phyloP scores from a whole-genome alignment of 2,329 filamentous ascomycete genomes.

The Colletotrichum higginsianum region DNA sequence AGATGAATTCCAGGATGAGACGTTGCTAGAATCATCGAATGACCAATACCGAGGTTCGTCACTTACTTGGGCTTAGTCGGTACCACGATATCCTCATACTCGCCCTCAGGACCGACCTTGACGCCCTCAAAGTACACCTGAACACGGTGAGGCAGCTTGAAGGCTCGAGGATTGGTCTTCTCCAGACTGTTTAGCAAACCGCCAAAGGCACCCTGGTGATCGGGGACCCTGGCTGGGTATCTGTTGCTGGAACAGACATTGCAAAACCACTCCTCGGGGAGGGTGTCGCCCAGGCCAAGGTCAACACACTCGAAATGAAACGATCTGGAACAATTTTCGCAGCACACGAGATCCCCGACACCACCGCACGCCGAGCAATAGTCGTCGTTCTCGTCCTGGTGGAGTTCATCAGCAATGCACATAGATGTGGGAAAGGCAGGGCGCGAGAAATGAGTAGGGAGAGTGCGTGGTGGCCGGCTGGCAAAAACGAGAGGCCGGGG shows the following conservation, averaged over 20 bases:
- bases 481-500: conserved; percentile 48
- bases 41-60: conserved; percentile 24
- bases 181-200: conserved; percentile 76
- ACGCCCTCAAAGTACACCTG: conserved; percentile 87
- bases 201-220: conserved; percentile 70
- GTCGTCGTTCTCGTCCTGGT: conserved; percentile 85
- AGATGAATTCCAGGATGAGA: not conserved
- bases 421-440: conserved; percentile 39
- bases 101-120: conserved; percentile 80
- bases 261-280: conserved; percentile 89
- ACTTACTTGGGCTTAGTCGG: conserved; percentile 77
- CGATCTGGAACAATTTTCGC: conserved; percentile 90
- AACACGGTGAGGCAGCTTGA: conserved; percentile 78
- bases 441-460: conserved; percentile 37
- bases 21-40: conserved; percentile 3
- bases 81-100: conserved; percentile 78
- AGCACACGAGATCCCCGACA: conserved; percentile 89
- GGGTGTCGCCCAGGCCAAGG: conserved; percentile 78
- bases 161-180: conserved; percentile 79
- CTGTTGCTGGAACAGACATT: conserved; percentile 74
- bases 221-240: conserved; percentile 61
- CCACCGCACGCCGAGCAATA: conserved; percentile 89
- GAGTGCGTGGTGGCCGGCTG: conserved; percentile 43
- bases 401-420: conserved; percentile 51
- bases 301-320: conserved; percentile 94